Percentiles rank a stretch among this genome's conserved stretches.
phyloP scores from a whole-genome alignment of 208 protist genomes.

The Angomonas desouzai region DNA sequence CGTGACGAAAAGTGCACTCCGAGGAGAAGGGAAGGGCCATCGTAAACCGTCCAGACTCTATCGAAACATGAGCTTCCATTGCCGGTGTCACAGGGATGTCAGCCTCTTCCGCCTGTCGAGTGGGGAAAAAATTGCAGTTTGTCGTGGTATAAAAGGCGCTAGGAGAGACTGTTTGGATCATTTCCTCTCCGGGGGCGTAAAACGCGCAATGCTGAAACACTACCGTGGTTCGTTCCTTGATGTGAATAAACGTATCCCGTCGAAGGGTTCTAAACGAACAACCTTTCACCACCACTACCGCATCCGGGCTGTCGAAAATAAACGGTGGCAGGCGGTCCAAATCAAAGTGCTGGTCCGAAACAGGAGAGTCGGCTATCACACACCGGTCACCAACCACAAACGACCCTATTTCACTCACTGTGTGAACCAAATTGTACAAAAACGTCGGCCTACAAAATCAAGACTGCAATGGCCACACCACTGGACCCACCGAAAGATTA shows the following conservation, averaged over 20 bases:
- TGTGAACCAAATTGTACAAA: background rate
- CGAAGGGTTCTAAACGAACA: background rate
- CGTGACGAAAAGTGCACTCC: background rate
- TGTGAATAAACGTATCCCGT: background rate
- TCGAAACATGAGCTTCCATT: background rate
- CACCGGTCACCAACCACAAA: background rate
- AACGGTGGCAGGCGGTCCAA: background rate
- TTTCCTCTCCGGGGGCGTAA: background rate
- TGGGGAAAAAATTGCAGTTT: background rate
- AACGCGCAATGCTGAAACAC: background rate
- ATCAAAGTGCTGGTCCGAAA: constrained; percentile 1
- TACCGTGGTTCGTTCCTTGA: background rate
- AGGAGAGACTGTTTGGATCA: background rate
- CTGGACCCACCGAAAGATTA: too few species aligned
- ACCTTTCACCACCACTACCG: background rate
- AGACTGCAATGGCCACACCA: too few species aligned
- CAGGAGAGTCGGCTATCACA: background rate
- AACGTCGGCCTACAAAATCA: too few species aligned
- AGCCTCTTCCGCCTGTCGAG: background rate
- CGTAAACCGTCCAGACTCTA: background rate
- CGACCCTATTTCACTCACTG: background rate
- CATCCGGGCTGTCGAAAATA: background rate
- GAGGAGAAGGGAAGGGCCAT: constrained; percentile 1
- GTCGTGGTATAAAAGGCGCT: background rate
- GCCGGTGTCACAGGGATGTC: background rate